These are phyloP conservation scores for Rutstroemia sp. DNA, from an alignment of 2,329 filamentous ascomycete species.

Conservation along the genomic window DNA sequence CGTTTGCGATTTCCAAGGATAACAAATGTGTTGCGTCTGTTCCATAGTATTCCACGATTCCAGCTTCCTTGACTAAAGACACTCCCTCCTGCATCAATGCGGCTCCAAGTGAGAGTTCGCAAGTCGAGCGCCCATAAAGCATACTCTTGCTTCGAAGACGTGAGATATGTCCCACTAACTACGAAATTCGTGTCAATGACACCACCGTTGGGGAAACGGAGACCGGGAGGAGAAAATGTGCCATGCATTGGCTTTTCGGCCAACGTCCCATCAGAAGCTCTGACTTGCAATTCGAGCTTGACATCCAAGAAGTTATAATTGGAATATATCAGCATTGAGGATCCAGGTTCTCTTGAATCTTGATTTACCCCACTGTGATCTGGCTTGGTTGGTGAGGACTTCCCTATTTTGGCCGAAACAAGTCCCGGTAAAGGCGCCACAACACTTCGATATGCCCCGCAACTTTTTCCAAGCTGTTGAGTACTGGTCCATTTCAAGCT, in stretches of 20 bases:
- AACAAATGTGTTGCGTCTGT: conserved; percentile 87
- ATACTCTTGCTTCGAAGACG: conserved; percentile 96
- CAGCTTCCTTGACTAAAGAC: conserved; percentile 97
- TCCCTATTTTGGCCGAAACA: conserved; percentile 59
- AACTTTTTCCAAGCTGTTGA: conserved; percentile 79
- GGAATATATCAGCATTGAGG: conserved; percentile 91
- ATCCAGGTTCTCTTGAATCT: conserved; percentile 49
- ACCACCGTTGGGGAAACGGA: conserved; percentile 92
- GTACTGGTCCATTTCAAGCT: conserved; percentile 95
- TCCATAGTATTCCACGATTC: conserved; percentile 94
- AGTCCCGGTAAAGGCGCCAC: conserved; percentile 72
- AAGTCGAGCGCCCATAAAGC: conserved; percentile 93
- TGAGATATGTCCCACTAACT: conserved; percentile 93
- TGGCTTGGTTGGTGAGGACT: conserved; percentile 34
- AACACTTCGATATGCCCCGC: conserved; percentile 92
- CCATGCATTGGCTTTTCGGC: conserved; percentile 86
- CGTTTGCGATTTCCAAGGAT: conserved; percentile 90
- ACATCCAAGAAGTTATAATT: conserved; percentile 99
- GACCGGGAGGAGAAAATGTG: conserved; percentile 77
- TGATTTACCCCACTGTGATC: conserved; percentile 39
- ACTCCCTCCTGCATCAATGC: conserved; percentile 88
- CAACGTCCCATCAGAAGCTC: conserved; percentile 74
- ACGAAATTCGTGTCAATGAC: conserved; percentile 96
- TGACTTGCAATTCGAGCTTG: conserved; percentile 87
- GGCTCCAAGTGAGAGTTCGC: conserved; percentile 81